Evolutionary conservation across 805 yeast genomes (phyloP), one percentile per base, ranked within the genome.

Genomic region (Yarrowia sp.): DNA sequence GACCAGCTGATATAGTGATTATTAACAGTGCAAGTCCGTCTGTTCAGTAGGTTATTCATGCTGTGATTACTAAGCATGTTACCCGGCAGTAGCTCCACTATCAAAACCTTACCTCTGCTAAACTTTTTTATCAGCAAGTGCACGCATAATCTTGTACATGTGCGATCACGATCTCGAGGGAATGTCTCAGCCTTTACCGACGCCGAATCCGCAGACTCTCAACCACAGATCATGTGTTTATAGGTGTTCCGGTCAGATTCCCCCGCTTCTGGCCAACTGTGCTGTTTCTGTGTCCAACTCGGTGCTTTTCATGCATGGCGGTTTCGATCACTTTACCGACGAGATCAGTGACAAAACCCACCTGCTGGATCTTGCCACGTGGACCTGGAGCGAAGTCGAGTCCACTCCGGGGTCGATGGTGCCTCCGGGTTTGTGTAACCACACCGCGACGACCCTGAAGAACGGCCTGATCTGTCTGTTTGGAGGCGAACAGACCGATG

Each of bases 361-460:
- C 39, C 36, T 55, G 10, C 46, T 55, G 3, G 61, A 55, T 24
- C 19, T 55, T 46, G 4, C 15, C 10, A 39, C 46, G 13, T 55
- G 61, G 61, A 55, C 61, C 1, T 55, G 61, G 61, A 55, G 46
- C n/a, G 61, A 39, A 30, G 33, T 55, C 38, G 61, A 55, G n/a
- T 20, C 61, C n/a, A 5, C 20, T 12, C 46, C 15, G 9, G 36
- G 46, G 1, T 9, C 3, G 7, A 19, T 14, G 19, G 14, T 52
- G 3, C 61, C 61, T 12, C 46, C 46, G 14, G 46, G 46, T 0
- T 24, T 55, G 38, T 55, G 61, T 13, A 55, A 55, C 14, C 61
- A 55, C 46, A 39, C 61, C 2, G 61, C 61, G 0, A 55, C 61
- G 7, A 55, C 61, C 8, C 46, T 55, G n/a, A 40, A 15, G 9